Conservation (phyloP, 164 flowering plant species). For the Piper longum region DNA sequence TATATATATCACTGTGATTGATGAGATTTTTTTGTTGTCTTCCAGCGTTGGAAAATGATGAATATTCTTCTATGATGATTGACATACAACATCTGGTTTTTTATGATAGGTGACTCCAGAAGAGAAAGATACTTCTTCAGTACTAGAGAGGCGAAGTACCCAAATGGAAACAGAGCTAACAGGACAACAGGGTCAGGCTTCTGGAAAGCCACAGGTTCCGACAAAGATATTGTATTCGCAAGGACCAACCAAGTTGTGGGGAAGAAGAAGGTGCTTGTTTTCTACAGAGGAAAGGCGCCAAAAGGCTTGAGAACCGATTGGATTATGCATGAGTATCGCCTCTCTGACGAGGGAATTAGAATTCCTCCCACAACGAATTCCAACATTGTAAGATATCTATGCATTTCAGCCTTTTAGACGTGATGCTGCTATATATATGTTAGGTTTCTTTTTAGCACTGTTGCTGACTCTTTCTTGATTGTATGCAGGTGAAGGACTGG, state of each 20-base stretch:
- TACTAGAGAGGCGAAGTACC: constrained; percentile 12
- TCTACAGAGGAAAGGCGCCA: constrained; percentile 13
- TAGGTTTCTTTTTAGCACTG: no score
- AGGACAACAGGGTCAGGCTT: constrained; percentile 11
- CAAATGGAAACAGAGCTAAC: constrained; percentile 13
- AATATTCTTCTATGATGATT: background rate
- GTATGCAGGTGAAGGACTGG: background rate
- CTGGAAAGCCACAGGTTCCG: constrained; percentile 19
- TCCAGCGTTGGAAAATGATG: no score
- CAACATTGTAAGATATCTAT: background rate
- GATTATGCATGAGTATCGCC: constrained; percentile 17
- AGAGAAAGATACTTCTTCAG: constrained; percentile 16
- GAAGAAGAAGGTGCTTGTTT: constrained; percentile 13
- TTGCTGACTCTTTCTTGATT: background rate
- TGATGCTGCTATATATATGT: no score
- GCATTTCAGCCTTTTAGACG: no score
- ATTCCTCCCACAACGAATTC: background rate
- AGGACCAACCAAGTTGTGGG: constrained; percentile 3
- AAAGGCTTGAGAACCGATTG: constrained; percentile 12
- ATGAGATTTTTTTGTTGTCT: no score
- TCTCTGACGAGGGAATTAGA: background rate
- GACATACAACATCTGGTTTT: background rate
- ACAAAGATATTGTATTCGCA: constrained; percentile 6
- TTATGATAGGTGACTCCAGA: background rate
- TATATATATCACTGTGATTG: no score